Evolutionary conservation across 805 yeast genomes (phyloP).

Genomic region (Hanseniaspora hatyaiensis): DNA sequence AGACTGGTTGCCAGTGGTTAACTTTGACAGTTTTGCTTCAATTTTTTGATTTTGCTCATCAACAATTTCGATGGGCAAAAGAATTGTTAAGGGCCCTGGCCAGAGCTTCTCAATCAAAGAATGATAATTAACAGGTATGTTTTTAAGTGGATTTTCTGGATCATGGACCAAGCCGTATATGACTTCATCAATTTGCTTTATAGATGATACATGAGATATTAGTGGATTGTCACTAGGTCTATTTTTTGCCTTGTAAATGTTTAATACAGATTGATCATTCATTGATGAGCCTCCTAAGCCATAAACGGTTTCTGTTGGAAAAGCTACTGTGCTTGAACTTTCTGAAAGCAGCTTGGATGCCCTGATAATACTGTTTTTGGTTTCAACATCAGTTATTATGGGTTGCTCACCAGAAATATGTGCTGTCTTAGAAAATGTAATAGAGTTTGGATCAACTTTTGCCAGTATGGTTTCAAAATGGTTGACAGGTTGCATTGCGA

Average conservation of each 20-base stretch:
- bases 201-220: conserved; percentile 76
- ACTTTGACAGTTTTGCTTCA: conserved; percentile 42
- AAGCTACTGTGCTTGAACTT: conserved; percentile 61
- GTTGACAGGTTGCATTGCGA: not conserved
- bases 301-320: conserved; percentile 95
- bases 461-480: conserved; percentile 35
- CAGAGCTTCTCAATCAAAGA: conserved; percentile 60
- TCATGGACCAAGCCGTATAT: conserved; percentile 33
- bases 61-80: conserved; percentile 47
- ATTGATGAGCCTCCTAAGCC: conserved; percentile 87
- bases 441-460: conserved; percentile 43
- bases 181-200: conserved; percentile 53
- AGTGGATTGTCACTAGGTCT: conserved; percentile 93
- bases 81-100: conserved; percentile 93
- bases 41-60: conserved; percentile 19
- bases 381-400: conserved; percentile 39
- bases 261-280: conserved; percentile 55
- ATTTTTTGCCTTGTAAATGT: conserved; percentile 78
- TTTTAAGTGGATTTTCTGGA: conserved; percentile 25
- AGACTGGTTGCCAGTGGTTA: conserved; percentile 75
- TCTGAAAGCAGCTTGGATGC: conserved; percentile 50
- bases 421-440: conserved; percentile 34
- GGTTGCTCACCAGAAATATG: conserved; percentile 34
- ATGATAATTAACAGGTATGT: conserved; percentile 58
- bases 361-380: conserved; percentile 38